Percentiles rank a stretch among this genome's conserved stretches.
These are phyloP conservation scores for Lecanicillium sp. DNA, from an alignment of 2,329 filamentous ascomycete species.

Conservation along the genomic window DNA sequence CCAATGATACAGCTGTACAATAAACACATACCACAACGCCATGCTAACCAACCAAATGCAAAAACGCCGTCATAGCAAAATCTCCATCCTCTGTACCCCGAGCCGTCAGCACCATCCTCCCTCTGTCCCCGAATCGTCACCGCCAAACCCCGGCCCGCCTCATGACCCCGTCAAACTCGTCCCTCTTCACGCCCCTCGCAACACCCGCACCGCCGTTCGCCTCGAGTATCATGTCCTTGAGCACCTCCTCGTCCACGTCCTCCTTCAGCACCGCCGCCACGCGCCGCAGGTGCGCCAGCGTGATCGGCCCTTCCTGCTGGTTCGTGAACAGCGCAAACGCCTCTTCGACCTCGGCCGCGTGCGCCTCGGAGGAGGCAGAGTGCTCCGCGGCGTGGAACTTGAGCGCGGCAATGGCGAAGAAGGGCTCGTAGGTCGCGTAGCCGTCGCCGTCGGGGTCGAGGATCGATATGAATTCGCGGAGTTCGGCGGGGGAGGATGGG, in stretches of 20 bases:
- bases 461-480: slow-evolving; percentile 69
- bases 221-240: slow-evolving; percentile 92
- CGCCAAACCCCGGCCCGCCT: slow-evolving; percentile 75
- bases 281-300: slow-evolving; percentile 67
- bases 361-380: slow-evolving; percentile 39
- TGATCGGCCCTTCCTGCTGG: slow-evolving; percentile 55
- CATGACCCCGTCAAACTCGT: slow-evolving; percentile 86
- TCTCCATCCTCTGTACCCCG: background rate
- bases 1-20: background rate
- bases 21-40: background rate
- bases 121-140: slow-evolving; percentile 42
- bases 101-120: background rate
- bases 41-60: background rate
- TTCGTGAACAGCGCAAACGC: slow-evolving; percentile 78
- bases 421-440: slow-evolving; percentile 70
- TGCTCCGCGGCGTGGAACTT: slow-evolving; percentile 63
- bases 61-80: background rate
- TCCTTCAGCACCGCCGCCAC: slow-evolving; percentile 80
- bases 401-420: slow-evolving; percentile 82
- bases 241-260: slow-evolving; percentile 72
- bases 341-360: slow-evolving; percentile 65
- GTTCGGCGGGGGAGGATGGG: slow-evolving; percentile 57
- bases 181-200: slow-evolving; percentile 62
- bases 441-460: slow-evolving; percentile 80
- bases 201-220: slow-evolving; percentile 77